Base-by-base conservation (phyloP, 228 moss, liverwort and hornwort species). In the Sphagnum fallax region DNA sequence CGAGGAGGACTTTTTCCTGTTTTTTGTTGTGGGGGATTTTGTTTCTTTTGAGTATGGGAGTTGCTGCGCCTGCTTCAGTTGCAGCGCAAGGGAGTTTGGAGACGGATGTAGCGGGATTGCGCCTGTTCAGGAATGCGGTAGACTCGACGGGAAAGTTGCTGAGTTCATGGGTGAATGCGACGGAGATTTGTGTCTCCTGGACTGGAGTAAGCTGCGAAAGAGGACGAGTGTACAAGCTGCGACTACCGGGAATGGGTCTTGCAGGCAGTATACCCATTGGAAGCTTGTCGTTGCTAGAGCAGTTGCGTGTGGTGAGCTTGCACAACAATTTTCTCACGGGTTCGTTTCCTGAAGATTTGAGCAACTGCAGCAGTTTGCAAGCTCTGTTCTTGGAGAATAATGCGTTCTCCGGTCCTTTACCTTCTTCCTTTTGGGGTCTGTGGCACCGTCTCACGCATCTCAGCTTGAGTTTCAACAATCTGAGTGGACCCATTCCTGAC, bases 401-500 rank as follows among this genome's bases (percentile, higher is more conserved):
- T 48, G 48, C 60, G 49, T 79, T 83, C 64, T 66, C 71, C 1
- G 79, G 83, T 0, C 48, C 50, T 8, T 72, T 79, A 11, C 83
- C 79, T 1, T 69, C 76, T 13, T 71, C 79, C 65, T 55, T 55
- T 12, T 8, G 9, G 55, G 55, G 55, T 8, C 8, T 4, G 55
- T 55, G 55, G 55, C 55, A 8, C 12, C 55, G 55, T 12, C 55
- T 55, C 16, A 78, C 68, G 53, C 80, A 79, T 59, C 63, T 86
- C 13, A 78, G 72, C 66, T 32, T 86, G 74, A 80, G 80, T 5
- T 62, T 5, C 32, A 86, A 86, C 70, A 85, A 81, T 7, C 71
- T 86, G 47, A 86, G 82, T 32, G 86, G 82, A n/a, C 66, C 70
- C 2, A 82, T 86, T 50, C 86, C 82, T 1, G 86, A 74, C 18